Evolutionary conservation across 2,329 filamentous ascomycete species (phyloP).

Genomic region (Helotiales sp.): DNA sequence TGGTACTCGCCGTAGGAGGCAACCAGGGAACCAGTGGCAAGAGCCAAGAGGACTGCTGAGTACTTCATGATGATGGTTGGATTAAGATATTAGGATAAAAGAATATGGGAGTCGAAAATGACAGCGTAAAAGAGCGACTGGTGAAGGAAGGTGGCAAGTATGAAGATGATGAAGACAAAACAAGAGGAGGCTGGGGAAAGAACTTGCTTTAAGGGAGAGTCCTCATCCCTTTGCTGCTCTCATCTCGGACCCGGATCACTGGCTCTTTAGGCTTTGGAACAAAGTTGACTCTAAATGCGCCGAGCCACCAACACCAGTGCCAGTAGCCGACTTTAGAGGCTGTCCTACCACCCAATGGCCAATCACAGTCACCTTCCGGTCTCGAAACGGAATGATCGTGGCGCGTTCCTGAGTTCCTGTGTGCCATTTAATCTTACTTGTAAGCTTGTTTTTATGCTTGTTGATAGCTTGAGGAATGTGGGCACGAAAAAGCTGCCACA

Average conservation of each 20-base stretch:
- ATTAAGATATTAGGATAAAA: slow-evolving; percentile 48
- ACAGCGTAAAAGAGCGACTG: slow-evolving; percentile 10
- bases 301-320: slow-evolving; percentile 6
- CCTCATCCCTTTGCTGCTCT: slow-evolving; percentile 1
- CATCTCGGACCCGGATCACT: slow-evolving; percentile 2
- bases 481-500: background rate
- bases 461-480: slow-evolving; percentile 16
- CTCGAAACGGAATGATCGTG: background rate
- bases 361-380: background rate
- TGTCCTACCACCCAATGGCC: background rate
- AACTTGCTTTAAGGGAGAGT: background rate
- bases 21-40: slow-evolving; percentile 14
- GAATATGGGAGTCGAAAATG: slow-evolving; percentile 9
- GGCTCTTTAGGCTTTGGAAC: background rate
- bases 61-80: slow-evolving; percentile 51
- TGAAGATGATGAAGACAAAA: slow-evolving; percentile 1
- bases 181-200: background rate
- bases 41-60: slow-evolving; percentile 6
- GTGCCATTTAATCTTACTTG: background rate
- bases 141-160: background rate
- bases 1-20: slow-evolving; percentile 57
- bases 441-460: slow-evolving; percentile 10
- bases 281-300: background rate
- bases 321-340: slow-evolving; percentile 1
- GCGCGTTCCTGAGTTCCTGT: slow-evolving; percentile 14